Percentiles rank a stretch among this genome's conserved stretches.
phyloP scores from a whole-genome alignment of 2,329 filamentous ascomycete species.

The Talaromyces albobiverticillius region DNA sequence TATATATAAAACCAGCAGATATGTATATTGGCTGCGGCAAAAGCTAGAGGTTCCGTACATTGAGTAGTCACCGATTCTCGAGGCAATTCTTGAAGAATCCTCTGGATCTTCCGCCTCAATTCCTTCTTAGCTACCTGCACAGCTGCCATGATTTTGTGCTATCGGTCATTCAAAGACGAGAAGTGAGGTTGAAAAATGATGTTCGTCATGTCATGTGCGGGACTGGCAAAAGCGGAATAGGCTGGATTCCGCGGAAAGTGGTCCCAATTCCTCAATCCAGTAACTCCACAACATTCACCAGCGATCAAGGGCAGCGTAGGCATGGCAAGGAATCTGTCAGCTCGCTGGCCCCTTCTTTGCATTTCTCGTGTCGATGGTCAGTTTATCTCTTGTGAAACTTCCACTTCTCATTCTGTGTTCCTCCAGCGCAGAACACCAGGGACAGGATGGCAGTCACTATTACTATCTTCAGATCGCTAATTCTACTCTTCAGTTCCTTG shows the following conservation, averaged over 20 bases:
- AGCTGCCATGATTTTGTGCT: conserved; percentile 46
- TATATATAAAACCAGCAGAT: not conserved
- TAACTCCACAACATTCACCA: conserved; percentile 7
- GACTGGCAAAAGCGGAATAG: conserved; percentile 6
- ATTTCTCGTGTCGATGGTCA: not conserved
- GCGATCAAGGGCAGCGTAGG: not conserved
- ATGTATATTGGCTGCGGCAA: not conserved
- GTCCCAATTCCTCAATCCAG: conserved; percentile 5
- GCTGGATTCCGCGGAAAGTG: conserved; percentile 13
- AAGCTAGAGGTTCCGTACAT: conserved; percentile 56
- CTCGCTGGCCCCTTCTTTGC: not conserved
- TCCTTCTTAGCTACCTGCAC: conserved; percentile 71
- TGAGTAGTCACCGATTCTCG: conserved; percentile 64
- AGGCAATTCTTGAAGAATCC: conserved; percentile 59
- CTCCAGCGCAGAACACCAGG: not conserved
- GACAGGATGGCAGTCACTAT: conserved; percentile 14
- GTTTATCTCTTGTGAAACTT: not conserved
- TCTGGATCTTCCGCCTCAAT: conserved; percentile 68
- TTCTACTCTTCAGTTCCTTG: conserved; percentile 34
- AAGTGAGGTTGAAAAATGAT: not conserved
- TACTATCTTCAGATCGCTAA: conserved; percentile 28
- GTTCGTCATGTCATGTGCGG: conserved; percentile 8
- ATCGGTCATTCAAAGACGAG: not conserved
- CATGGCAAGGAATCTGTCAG: too few relatives aligned
- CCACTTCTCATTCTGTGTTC: conserved; percentile 10